Evolutionary conservation across 2,329 filamentous ascomycete species (phyloP), one percentile per base, ranked within the genome.

Genomic region (Ploettnerulaceae sp.): DNA sequence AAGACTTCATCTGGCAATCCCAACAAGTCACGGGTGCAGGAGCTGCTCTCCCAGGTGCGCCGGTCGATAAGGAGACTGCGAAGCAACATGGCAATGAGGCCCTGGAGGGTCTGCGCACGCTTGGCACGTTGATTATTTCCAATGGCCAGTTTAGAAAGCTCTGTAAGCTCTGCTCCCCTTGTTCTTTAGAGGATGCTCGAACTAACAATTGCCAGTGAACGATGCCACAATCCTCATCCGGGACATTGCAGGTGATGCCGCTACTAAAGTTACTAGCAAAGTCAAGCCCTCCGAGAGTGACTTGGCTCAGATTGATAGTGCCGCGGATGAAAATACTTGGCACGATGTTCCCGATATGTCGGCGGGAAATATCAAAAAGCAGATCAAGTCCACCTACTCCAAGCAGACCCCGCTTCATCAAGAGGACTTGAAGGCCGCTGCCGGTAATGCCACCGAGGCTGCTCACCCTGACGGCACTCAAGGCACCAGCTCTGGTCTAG

Each of bases 1-100:
- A 98, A 64, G 90, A 98, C 61, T 97, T 98, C 68, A 88, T 97
- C 68, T 98, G 87, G 85, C 86, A 95, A 64, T 90, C 89, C 0
- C 81, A 89, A 63, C 77, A 86, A 36, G 82, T 93, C 52, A 79
- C 81, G 43, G 70, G 78, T 47, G 82, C 75, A 59, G 73, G 76
- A 41, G 74, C 87, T 20, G 66, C 70, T 48, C 67, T 74, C 1
- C 86, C 88, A 3, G 73, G 75, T 46, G 76, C 79, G 1, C 84
- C 89, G 0, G 59, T 95, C 37, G 77, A 81, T 63, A 94, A 89
- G 71, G 82, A 86, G 1, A 76, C 77, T 2, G 87, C 86, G 20
- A 81, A 85, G 69, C 83, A 91, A 63, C 88, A 98, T 64, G 88
- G 84, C 31, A 81, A 93, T 54, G 77, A 91, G 65, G 89, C 86